Conservation (phyloP, 805 yeast genomes). For the Yamadazyma phyllophila region DNA sequence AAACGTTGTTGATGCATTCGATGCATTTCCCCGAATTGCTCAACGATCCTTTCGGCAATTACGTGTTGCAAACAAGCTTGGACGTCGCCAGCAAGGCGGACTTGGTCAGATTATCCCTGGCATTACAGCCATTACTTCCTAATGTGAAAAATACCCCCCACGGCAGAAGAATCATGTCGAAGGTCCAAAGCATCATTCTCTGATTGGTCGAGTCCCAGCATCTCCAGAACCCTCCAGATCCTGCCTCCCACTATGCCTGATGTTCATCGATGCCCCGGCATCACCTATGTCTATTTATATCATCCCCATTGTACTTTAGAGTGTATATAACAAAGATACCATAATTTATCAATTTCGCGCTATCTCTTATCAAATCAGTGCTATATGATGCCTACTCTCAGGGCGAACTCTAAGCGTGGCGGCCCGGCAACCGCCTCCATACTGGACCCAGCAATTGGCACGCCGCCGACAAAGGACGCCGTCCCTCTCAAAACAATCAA, state of each 20-base stretch:
- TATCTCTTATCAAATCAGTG: too few species aligned
- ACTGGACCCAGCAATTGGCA: too few species aligned
- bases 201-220: too few species aligned
- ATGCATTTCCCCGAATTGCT: slow-evolving; percentile 41
- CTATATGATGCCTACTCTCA: too few species aligned
- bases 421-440: not conserved
- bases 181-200: slow-evolving; percentile 33
- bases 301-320: slow-evolving; percentile 4
- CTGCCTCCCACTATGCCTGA: too few species aligned
- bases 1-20: slow-evolving; percentile 37
- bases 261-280: not conserved
- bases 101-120: slow-evolving; percentile 52
- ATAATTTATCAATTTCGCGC: too few species aligned
- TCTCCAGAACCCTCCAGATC: too few species aligned
- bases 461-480: too few species aligned
- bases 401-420: too few species aligned
- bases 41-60: slow-evolving; percentile 60
- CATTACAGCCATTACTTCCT: slow-evolving; percentile 71
- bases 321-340: slow-evolving; percentile 6
- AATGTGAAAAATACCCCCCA: slow-evolving; percentile 89
- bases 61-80: slow-evolving; percentile 57
- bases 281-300: not conserved
- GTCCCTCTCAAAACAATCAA: slow-evolving; percentile 16
- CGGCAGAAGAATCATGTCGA: slow-evolving; percentile 88
- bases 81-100: slow-evolving; percentile 53